Percentiles rank a stretch among this genome's conserved stretches.
phyloP scores from a whole-genome alignment of 1,139 yeast genomes.

The Candida sanyaensis region DNA sequence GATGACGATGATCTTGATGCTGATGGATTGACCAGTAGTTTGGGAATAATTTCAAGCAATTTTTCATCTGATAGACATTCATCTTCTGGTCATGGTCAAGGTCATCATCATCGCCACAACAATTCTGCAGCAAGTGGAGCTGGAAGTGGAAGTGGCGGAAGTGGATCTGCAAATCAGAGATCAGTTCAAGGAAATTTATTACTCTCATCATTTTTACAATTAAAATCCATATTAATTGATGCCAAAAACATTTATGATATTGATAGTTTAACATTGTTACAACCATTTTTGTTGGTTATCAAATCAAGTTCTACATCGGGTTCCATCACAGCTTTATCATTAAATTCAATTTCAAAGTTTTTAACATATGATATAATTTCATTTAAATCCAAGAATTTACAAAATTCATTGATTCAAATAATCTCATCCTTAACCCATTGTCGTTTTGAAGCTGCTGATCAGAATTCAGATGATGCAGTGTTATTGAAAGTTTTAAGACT shows the following conservation, averaged over 20 bases:
- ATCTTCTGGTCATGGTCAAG: neutral
- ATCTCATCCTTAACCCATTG: conserved; percentile 88
- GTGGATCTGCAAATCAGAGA: conserved; percentile 10
- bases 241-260: conserved; percentile 54
- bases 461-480: conserved; percentile 89
- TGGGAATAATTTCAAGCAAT: conserved; percentile 23
- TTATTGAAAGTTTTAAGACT: conserved; percentile 77
- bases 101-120: conserved; percentile 2
- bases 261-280: conserved; percentile 74
- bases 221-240: conserved; percentile 69
- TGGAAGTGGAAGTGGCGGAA: conserved; percentile 13
- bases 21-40: conserved; percentile 28
- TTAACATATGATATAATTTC: conserved; percentile 61
- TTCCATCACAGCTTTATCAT: conserved; percentile 77
- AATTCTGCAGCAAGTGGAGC: neutral
- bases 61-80: neutral
- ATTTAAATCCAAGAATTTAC: conserved; percentile 44
- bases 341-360: conserved; percentile 74
- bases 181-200: conserved; percentile 54
- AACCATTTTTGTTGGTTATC: conserved; percentile 86
- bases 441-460: conserved; percentile 94
- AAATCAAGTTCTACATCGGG: conserved; percentile 87
- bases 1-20: conserved; percentile 24
- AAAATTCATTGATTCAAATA: conserved; percentile 56
- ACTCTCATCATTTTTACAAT: conserved; percentile 76